phyloP scores from a whole-genome alignment of 306 rosid species.

The Dalbergia cultrata region DNA sequence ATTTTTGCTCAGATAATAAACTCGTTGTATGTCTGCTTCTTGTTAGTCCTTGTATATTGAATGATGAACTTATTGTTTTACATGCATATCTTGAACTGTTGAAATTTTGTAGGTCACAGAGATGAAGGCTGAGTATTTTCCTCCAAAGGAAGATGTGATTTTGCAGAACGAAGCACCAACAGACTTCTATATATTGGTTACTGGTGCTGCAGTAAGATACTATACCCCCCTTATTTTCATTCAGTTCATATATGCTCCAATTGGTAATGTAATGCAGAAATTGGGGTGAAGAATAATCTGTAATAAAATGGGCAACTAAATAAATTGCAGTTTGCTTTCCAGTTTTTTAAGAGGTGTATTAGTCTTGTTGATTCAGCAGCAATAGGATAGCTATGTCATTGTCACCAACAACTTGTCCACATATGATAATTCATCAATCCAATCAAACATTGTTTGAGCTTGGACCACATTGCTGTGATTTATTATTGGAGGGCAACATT shows the following conservation, averaged over 20 bases:
- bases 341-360: background rate
- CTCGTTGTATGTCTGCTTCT: slow-evolving; percentile 9
- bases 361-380: background rate
- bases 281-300: background rate
- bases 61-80: slow-evolving; percentile 26
- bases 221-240: slow-evolving; percentile 17
- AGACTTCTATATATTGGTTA: slow-evolving; percentile 77
- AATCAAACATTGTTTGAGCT: background rate
- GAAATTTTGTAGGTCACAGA: slow-evolving; percentile 72
- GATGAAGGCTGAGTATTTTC: slow-evolving; percentile 92
- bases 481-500: background rate
- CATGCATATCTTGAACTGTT: slow-evolving; percentile 21
- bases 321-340: background rate
- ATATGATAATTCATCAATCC: slow-evolving; percentile 3
- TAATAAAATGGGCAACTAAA: no score
- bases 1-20: background rate
- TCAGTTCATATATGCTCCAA: background rate
- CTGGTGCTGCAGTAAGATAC: slow-evolving; percentile 73
- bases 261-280: background rate
- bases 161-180: slow-evolving; percentile 92
- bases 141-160: slow-evolving; percentile 89
- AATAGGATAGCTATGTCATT: background rate
- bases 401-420: background rate
- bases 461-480: background rate
- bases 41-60: slow-evolving; percentile 29